phyloP scores from a whole-genome alignment of 192 early-diverging fungal species.

The Coemansia sp. region DNA sequence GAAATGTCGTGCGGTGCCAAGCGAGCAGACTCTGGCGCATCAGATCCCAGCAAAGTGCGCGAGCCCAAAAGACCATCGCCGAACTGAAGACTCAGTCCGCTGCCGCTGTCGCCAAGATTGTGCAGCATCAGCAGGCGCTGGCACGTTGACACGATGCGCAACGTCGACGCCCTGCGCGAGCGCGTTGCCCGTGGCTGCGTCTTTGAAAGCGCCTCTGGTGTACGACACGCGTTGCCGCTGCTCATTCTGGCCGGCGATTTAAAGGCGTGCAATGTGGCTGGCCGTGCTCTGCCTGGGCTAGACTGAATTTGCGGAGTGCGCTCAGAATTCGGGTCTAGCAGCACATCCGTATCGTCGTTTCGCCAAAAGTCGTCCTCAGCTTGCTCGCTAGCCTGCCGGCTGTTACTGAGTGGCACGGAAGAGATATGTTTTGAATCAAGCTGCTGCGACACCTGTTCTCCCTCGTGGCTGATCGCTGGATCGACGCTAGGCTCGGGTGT shows the following conservation, averaged over 20 bases:
- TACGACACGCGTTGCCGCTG: neutral
- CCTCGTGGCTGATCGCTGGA: neutral
- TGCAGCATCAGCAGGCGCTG: constrained; percentile 43
- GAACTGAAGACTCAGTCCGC: neutral
- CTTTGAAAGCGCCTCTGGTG: neutral
- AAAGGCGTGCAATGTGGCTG: neutral
- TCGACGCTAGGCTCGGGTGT: neutral
- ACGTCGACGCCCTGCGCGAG: constrained; percentile 23
- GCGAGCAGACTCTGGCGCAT: neutral
- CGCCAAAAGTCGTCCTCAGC: neutral
- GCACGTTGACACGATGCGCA: constrained; percentile 34
- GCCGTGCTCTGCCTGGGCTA: neutral
- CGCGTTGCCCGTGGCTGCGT: constrained; percentile 23
- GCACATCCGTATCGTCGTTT: neutral
- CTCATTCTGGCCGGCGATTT: neutral
- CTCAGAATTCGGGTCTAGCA: neutral
- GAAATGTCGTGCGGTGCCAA: constrained; percentile 1
- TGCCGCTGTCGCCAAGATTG: constrained; percentile 13
- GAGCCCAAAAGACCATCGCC: constrained; percentile 7
- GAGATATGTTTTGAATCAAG: too few species aligned
- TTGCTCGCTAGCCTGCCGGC: neutral
- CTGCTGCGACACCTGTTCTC: neutral
- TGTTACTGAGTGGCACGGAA: neutral
- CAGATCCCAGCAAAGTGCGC: neutral
- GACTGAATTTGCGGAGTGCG: neutral